These are phyloP conservation scores for Saturnispora bothae DNA, from an alignment of 805 yeast genomes.

Conservation along the genomic window DNA sequence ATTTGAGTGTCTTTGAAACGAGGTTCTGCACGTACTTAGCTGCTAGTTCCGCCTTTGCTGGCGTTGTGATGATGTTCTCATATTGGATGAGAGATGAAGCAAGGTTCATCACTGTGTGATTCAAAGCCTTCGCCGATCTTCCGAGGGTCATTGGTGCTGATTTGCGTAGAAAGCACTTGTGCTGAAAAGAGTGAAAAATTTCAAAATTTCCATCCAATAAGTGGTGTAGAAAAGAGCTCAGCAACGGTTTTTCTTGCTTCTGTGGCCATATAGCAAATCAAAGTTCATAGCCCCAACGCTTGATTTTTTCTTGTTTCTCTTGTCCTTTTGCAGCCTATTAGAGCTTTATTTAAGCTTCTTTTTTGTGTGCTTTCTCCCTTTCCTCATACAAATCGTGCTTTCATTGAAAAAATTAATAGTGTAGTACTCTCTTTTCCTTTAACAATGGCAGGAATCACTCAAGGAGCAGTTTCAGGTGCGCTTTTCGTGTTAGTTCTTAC, in stretches of 20 bases:
- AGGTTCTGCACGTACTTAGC: slow-evolving; percentile 53
- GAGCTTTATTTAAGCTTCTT: no score
- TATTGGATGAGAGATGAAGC: slow-evolving; percentile 59
- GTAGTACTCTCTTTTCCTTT: no score
- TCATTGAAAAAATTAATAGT: no score
- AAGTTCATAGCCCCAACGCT: no score
- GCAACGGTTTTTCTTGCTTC: no score
- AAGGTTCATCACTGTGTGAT: slow-evolving; percentile 51
- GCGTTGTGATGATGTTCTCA: slow-evolving; percentile 63
- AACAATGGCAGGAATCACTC: slow-evolving; percentile 39
- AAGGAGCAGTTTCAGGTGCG: slow-evolving; percentile 51
- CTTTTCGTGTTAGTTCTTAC: slow-evolving; percentile 53
- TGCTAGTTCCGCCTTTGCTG: slow-evolving; percentile 64
- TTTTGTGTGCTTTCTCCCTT: no score
- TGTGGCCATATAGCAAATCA: no score
- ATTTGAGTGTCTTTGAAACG: slow-evolving; percentile 45
- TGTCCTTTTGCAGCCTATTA: no score
- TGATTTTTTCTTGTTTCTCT: no score
- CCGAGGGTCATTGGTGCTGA: slow-evolving; percentile 22
- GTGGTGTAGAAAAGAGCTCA: no score
- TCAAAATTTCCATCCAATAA: no score
- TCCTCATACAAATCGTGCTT: no score
- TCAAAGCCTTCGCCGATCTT: slow-evolving; percentile 42
- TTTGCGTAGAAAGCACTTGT: not conserved
- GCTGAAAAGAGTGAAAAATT: not conserved